Evolutionary conservation across 2,329 filamentous ascomycete genomes (phyloP).

Genomic region (Pestalotiopsis sp.): DNA sequence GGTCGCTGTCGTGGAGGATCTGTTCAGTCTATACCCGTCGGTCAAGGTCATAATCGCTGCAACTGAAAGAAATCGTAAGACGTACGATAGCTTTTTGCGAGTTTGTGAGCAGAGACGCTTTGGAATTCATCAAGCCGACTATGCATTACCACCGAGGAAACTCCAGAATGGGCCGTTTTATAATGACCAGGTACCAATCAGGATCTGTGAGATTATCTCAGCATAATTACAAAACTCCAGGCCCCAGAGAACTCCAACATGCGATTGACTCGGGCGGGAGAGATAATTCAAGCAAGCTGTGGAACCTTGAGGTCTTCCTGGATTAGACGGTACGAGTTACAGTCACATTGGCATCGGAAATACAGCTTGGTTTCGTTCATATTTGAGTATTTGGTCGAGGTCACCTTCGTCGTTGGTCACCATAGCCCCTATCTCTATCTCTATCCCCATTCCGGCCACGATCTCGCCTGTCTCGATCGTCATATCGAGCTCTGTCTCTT

Average conservation of each 20-base stretch:
- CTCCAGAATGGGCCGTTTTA: conserved; percentile 68
- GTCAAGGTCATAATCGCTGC: conserved; percentile 69
- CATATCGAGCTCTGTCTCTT: conserved; percentile 18
- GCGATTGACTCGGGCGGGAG: no score
- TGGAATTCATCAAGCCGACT: conserved; percentile 45
- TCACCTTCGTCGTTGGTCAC: conserved; percentile 25
- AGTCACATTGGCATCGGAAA: neutral
- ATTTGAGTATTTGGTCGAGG: neutral
- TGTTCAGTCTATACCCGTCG: conserved; percentile 59
- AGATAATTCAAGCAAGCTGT: no score
- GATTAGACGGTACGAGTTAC: no score
- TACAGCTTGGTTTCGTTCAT: neutral
- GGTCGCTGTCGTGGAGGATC: conserved; percentile 64
- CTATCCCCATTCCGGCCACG: conserved; percentile 23
- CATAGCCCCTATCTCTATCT: conserved; percentile 22
- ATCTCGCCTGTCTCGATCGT: conserved; percentile 26
- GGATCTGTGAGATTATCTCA: conserved; percentile 50
- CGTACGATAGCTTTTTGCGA: conserved; percentile 66
- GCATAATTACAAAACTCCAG: neutral
- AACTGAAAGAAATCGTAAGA: conserved; percentile 71
- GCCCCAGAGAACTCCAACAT: neutral
- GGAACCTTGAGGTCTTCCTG: no score
- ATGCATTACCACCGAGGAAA: conserved; percentile 37
- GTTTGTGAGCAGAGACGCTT: conserved; percentile 56
- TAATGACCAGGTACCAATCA: conserved; percentile 59